Evolutionary conservation across 2,329 filamentous ascomycete genomes (phyloP), one percentile per base, ranked within the genome.

Genomic region (Pyrenophora graminea): DNA sequence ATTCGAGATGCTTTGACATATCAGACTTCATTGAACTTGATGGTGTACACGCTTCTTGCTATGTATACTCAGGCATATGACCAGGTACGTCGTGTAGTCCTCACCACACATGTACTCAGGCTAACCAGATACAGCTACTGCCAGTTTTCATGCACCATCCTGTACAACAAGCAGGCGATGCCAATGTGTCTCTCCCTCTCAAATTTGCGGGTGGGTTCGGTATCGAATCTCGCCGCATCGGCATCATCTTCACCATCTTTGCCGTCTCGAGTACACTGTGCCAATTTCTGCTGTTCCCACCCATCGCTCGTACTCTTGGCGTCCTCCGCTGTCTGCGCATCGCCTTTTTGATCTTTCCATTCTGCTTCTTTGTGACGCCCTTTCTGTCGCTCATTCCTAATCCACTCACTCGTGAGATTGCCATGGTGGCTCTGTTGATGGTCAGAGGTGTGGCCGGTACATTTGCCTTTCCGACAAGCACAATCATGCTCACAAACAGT

Each of bases 401-500:
- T 0, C 65, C 72, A 9, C 62, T 65, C 1, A 59, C 73, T 1
- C 88, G 89, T 45, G 82, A 88, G 62, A 72, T 77, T 1, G 81
- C 70, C 4, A 77, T 96, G 42, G 80, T 91, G 48, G 51, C 74
- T 0, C 76, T 95, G 32, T 85, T 97, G 78, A 73, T 90, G 36
- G 61, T 86, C 64, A 95, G 96, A 71, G 87, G 88, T 8, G 81
- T 89, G 47, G 84, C 82, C 33, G 85, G 86, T 52, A 94, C 95
- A 58, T 87, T 97, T 65, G 88, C 88, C 1, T 97, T 97, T 70
- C 93, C 94, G 0, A 94, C 90, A 65, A 87, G 84, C 21, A 96
- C 90, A 5, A 97, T 97, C 62, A 79, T 97, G 40, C 82, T 97
- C 32, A 97, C 92, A 23, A 97, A 97, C 74, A 90, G 87, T 8